Conservation (phyloP, 1,284 basidiomycete genomes). For the Waitea zeae region DNA sequence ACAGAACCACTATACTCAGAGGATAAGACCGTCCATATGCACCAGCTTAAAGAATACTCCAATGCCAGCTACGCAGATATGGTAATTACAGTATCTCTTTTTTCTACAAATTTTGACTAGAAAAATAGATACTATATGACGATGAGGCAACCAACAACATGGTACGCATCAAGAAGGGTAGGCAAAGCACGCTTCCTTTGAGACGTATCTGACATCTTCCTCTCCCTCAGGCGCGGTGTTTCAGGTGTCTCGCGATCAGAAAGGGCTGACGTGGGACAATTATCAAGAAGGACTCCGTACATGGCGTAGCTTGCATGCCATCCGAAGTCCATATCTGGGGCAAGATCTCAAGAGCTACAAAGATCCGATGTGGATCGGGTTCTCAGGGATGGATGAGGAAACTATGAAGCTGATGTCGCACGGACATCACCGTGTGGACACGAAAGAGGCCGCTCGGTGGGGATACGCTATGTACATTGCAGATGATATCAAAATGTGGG, state of each 20-base stretch:
- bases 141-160: slow-evolving; percentile 5
- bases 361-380: slow-evolving; percentile 3
- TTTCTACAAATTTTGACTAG: neutral
- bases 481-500: slow-evolving; percentile 3
- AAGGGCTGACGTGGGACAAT: slow-evolving; percentile 5
- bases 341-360: slow-evolving; percentile 1
- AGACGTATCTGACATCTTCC: neutral
- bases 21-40: slow-evolving; percentile 2
- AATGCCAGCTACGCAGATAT: slow-evolving; percentile 4
- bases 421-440: slow-evolving; percentile 2
- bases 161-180: slow-evolving; percentile 3
- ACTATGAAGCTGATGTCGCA: slow-evolving; percentile 3
- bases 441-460: slow-evolving; percentile 5
- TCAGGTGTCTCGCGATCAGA: slow-evolving; percentile 4
- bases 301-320: slow-evolving; percentile 3
- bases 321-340: slow-evolving; percentile 3
- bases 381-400: slow-evolving; percentile 4
- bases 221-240: slow-evolving; percentile 3
- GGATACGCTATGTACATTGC: slow-evolving; percentile 5
- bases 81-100: neutral
- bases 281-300: slow-evolving; percentile 4
- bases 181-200: neutral
- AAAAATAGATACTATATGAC: slow-evolving; percentile 4
- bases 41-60: slow-evolving; percentile 3
- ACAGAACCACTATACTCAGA: neutral